Conservation (phyloP, 2,329 filamentous ascomycete genomes). For the Arthrobotrys iridis region DNA sequence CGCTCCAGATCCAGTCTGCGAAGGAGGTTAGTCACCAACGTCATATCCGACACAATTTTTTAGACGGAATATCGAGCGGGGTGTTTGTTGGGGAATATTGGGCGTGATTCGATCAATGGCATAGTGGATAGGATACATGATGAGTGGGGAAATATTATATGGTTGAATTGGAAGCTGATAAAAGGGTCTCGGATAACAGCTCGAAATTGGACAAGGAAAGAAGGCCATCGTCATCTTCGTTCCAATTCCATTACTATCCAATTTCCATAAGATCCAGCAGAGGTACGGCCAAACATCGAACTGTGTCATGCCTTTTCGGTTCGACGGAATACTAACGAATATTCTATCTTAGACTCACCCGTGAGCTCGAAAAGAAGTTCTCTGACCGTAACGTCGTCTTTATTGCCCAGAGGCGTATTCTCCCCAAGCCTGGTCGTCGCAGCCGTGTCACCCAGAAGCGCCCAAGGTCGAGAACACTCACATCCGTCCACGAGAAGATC, state of each 20-base stretch:
- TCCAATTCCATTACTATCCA: slow-evolving; percentile 96
- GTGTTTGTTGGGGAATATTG: neutral
- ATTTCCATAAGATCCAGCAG: slow-evolving; percentile 99
- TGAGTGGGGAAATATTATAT: slow-evolving; percentile 23
- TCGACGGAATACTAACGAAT: slow-evolving; percentile 3
- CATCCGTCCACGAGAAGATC: slow-evolving; percentile 98
- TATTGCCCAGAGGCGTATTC: slow-evolving; percentile 97
- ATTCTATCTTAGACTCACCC: slow-evolving; percentile 77
- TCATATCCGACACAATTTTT: slow-evolving; percentile 20
- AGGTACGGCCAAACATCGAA: slow-evolving; percentile 74
- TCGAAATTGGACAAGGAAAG: slow-evolving; percentile 99
- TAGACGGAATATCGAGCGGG: neutral
- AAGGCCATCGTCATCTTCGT: slow-evolving; percentile 99
- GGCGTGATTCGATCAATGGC: neutral
- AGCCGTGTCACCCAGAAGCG: slow-evolving; percentile 98
- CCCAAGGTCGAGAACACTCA: slow-evolving; percentile 95
- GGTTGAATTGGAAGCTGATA: slow-evolving; percentile 55
- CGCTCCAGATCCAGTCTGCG: slow-evolving; percentile 98
- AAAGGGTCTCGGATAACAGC: slow-evolving; percentile 68
- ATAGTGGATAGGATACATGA: neutral
- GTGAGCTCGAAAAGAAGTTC: slow-evolving; percentile 99
- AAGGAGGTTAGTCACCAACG: slow-evolving; percentile 82
- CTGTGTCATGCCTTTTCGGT: neutral
- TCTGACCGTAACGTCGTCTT: slow-evolving; percentile 99
- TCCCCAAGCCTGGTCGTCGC: slow-evolving; percentile 95